Evolutionary conservation across 2,329 filamentous ascomycete species (phyloP).

Genomic region (Raffaelea arxii): DNA sequence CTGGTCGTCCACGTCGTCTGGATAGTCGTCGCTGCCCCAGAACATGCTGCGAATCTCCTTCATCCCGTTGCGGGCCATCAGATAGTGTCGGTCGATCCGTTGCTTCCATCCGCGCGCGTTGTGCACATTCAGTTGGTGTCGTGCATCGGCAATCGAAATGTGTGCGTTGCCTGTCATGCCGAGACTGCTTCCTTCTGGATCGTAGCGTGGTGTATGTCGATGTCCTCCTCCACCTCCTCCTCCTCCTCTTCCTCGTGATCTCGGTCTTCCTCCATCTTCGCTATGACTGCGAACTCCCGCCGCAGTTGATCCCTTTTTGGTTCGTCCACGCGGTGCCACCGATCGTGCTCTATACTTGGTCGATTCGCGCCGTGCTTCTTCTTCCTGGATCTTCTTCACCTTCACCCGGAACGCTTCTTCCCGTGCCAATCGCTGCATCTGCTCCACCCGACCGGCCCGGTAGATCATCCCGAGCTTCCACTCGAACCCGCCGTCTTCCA

Average conservation of each 20-base stretch:
- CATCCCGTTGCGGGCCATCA: conserved; percentile 61
- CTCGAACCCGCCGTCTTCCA: conserved; percentile 94
- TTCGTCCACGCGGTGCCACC: conserved; percentile 28
- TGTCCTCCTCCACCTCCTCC: conserved; percentile 16
- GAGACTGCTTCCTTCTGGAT: conserved; percentile 62
- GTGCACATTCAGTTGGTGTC: conserved; percentile 62
- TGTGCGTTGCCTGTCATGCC: conserved; percentile 63
- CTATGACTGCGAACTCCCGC: conserved; percentile 29
- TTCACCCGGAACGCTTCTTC: conserved; percentile 88
- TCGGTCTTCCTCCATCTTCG: conserved; percentile 34
- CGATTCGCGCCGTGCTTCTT: conserved; percentile 47
- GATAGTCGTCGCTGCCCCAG: conserved; percentile 71
- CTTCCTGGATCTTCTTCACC: conserved; percentile 70
- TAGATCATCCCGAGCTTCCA: conserved; percentile 97
- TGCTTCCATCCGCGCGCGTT: conserved; percentile 89
- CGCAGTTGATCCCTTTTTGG: not conserved
- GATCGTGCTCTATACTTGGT: conserved; percentile 47
- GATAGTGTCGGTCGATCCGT: conserved; percentile 70
- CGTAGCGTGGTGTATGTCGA: conserved; percentile 58
- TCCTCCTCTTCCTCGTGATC: conserved; percentile 19
- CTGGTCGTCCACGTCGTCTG: conserved; percentile 70
- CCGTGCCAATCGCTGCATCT: conserved; percentile 78
- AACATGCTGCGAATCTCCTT: conserved; percentile 71
- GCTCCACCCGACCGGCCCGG: conserved; percentile 76
- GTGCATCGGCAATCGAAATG: conserved; percentile 67